A percentile compares a stretch with the other conserved stretches of the same genome.
These are phyloP conservation scores for Botryosphaeria dothidea DNA, from an alignment of 2,329 filamentous ascomycete genomes.

Conservation along the genomic window DNA sequence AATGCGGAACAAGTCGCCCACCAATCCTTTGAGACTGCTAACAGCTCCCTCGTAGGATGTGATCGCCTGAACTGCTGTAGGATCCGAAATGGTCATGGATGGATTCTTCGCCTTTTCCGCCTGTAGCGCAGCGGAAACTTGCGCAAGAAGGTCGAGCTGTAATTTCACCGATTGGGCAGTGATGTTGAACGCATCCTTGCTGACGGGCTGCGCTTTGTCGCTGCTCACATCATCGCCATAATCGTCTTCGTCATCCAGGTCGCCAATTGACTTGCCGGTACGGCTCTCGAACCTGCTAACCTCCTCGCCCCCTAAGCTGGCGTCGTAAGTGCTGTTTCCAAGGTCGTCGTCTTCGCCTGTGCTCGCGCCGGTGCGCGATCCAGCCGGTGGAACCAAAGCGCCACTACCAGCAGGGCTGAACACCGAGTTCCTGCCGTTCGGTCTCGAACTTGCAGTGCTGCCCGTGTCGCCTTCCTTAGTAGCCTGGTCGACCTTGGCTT, in stretches of 20 bases:
- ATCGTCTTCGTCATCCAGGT: constrained; percentile 64
- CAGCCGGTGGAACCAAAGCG: neutral
- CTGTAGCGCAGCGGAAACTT: constrained; percentile 81
- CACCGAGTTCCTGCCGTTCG: constrained; percentile 24
- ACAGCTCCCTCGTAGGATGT: constrained; percentile 87
- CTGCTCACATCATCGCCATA: constrained; percentile 80
- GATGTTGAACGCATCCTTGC: constrained; percentile 94
- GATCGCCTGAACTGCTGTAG: constrained; percentile 74
- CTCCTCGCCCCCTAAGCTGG: constrained; percentile 57
- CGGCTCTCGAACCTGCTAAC: constrained; percentile 51
- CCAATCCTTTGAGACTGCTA: constrained; percentile 78
- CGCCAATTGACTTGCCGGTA: constrained; percentile 56
- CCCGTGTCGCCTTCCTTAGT: constrained; percentile 43
- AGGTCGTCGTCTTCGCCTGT: constrained; percentile 56
- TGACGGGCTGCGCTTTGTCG: constrained; percentile 66
- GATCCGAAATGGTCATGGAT: constrained; percentile 70
- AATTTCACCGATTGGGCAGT: constrained; percentile 92
- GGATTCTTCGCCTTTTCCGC: constrained; percentile 71
- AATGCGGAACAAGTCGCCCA: constrained; percentile 87
- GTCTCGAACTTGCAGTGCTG: constrained; percentile 38
- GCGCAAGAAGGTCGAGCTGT: constrained; percentile 85
- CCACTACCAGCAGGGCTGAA: constrained; percentile 1
- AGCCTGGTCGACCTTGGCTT: constrained; percentile 76
- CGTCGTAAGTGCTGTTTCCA: constrained; percentile 57
- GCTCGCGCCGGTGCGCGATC: constrained; percentile 46